Base-by-base conservation (phyloP, 805 yeast genomes). In the Saccharomyces mikatae region DNA sequence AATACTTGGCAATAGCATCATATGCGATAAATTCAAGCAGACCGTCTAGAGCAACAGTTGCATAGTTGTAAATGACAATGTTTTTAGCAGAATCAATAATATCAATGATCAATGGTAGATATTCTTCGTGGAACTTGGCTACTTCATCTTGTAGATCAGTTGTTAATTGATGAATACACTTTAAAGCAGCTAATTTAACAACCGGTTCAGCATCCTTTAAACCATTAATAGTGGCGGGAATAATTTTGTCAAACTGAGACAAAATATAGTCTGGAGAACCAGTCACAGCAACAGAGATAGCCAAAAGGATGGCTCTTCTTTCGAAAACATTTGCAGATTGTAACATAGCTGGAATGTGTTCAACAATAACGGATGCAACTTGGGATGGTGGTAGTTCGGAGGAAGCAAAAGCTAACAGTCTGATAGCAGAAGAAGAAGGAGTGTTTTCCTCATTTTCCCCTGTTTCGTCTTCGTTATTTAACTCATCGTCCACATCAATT, bases 221-320 rank as follows among this genome's bases (percentile, higher is more conserved):
- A 61, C 97, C 97, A 51, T 78, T 73, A 52, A 87, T 78, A 49
- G 92, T 73, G 55, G 83, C 80, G 51, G 89, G 89, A 52, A 90
- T 79, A 58, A 94, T 74, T 65, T 83, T 84, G 56, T 80, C 80
- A 57, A 91, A 73, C 67, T 90, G 92, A 49, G 86, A 78, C 49
- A 90, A 80, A 64, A 87, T 80, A 71, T 79, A 92, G 67, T 94
- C 99, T 58, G 98, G 98, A 46, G 98, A 92, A 69, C 98, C 99
- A 59, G 87, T 81, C 48, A 87, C 87, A 52, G 92, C 83, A 54
- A 83, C 88, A 63, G 95, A 89, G 58, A 94, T 75, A 32, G 96
- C 81, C 63, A 89, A 76, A 52, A 90, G 77, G 53, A 87, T 94
- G 56, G 95, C 97, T 74, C 97, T 84, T 76, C 95, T 84, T 74